Evolutionary conservation across 768 basidiomycete species (phyloP).

Genomic region (Russula olivacea): DNA sequence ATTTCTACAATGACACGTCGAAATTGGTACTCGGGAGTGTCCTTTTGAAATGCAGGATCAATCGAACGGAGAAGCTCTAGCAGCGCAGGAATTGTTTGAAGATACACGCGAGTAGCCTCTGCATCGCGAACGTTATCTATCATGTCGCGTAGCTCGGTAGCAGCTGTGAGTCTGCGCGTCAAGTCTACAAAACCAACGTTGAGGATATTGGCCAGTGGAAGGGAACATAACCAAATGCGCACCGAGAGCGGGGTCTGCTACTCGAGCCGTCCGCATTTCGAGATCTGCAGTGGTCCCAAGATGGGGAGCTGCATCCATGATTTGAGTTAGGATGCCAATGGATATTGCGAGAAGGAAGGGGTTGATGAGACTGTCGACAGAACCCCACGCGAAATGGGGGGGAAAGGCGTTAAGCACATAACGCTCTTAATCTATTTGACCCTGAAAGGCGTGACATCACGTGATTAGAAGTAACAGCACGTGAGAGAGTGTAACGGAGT

Average conservation of each 20-base stretch:
- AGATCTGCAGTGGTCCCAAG: constrained; percentile 51
- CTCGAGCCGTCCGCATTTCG: constrained; percentile 63
- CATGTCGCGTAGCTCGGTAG: constrained; percentile 74
- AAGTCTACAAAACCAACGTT: constrained; percentile 44
- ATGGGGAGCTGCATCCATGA: constrained; percentile 43
- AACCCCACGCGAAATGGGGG: constrained; percentile 9
- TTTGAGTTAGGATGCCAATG: neutral
- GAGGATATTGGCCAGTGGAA: neutral
- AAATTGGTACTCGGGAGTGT: constrained; percentile 69
- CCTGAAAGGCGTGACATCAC: constrained; percentile 18
- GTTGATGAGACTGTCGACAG: neutral
- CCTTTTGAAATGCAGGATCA: constrained; percentile 60
- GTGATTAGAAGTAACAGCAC: constrained; percentile 9
- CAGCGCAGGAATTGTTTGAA: constrained; percentile 66
- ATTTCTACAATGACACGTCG: constrained; percentile 86
- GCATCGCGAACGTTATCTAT: constrained; percentile 73
- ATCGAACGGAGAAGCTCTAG: constrained; percentile 66
- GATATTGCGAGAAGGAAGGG: neutral
- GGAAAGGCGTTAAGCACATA: neutral
- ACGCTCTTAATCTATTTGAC: constrained; percentile 4
- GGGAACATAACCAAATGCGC: constrained; percentile 23
- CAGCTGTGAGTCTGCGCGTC: constrained; percentile 61
- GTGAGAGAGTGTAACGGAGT: neutral
- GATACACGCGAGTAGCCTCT: constrained; percentile 63
- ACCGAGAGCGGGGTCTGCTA: constrained; percentile 74